phyloP scores from a whole-genome alignment of 768 basidiomycete genomes.

The Fomitopsis serialis region DNA sequence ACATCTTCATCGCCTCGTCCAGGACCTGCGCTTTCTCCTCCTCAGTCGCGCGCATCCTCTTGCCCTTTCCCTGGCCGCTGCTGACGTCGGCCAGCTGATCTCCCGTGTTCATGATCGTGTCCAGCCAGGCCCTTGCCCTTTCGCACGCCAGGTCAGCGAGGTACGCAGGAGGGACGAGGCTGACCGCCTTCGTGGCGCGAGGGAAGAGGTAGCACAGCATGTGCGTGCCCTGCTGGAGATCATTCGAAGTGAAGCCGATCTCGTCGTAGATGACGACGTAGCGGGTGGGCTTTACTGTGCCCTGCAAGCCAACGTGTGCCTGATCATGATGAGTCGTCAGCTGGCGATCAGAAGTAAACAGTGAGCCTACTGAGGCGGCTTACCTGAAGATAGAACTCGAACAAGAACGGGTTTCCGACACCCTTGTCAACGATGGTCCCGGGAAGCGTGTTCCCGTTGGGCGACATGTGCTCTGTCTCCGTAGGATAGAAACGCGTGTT shows the following conservation, averaged over 20 bases:
- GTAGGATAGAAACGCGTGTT: constrained; percentile 55
- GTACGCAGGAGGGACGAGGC: constrained; percentile 70
- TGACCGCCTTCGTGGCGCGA: constrained; percentile 77
- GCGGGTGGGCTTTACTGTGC: constrained; percentile 65
- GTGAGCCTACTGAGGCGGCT: not conserved
- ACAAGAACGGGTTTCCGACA: constrained; percentile 48
- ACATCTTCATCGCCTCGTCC: constrained; percentile 35
- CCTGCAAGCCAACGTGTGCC: constrained; percentile 69
- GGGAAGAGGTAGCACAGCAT: constrained; percentile 67
- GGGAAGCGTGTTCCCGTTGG: constrained; percentile 43
- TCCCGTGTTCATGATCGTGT: constrained; percentile 51
- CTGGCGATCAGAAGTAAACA: not conserved
- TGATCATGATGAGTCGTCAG: constrained; percentile 19
- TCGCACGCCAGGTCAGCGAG: constrained; percentile 81
- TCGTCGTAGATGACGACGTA: constrained; percentile 80
- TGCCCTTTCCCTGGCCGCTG: constrained; percentile 6
- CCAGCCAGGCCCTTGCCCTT: constrained; percentile 67
- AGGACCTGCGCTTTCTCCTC: constrained; percentile 26
- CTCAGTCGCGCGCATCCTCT: constrained; percentile 22
- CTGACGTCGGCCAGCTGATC: constrained; percentile 20
- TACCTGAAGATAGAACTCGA: constrained; percentile 50
- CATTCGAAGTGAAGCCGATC: constrained; percentile 55
- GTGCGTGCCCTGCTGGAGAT: constrained; percentile 67
- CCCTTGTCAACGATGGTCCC: constrained; percentile 53
- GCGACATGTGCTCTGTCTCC: constrained; percentile 33